Conservation (phyloP, 2,329 filamentous ascomycete species). For the Penicillium sp. region DNA sequence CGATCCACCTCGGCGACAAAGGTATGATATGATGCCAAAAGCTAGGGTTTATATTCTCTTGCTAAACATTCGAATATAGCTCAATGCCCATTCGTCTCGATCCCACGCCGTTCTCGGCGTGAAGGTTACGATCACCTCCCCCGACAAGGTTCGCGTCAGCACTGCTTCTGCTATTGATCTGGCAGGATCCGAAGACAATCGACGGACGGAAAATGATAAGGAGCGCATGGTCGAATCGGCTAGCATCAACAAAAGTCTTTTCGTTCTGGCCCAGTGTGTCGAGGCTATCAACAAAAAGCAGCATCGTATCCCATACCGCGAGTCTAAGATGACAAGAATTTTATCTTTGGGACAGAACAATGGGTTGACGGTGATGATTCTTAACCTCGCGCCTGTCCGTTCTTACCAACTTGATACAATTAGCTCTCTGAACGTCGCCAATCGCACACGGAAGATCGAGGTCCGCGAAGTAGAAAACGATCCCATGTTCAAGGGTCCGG, state of each 20-base stretch:
- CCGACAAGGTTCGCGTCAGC: conserved; percentile 68
- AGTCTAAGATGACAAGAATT: conserved; percentile 97
- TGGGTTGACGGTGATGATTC: conserved; percentile 92
- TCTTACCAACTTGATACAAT: conserved; percentile 93
- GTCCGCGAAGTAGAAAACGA: conserved; percentile 95
- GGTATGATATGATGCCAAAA: conserved; percentile 33
- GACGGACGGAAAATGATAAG: conserved; percentile 88
- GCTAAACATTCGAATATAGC: conserved; percentile 42
- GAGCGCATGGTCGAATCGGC: conserved; percentile 92
- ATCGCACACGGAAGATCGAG: conserved; percentile 93
- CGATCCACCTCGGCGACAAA: conserved; percentile 87
- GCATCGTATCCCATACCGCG: conserved; percentile 80
- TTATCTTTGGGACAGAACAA: conserved; percentile 91
- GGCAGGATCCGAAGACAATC: conserved; percentile 92
- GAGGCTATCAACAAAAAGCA: conserved; percentile 83
- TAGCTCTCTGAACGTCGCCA: conserved; percentile 91
- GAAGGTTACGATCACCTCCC: conserved; percentile 75
- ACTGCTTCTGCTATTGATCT: conserved; percentile 92
- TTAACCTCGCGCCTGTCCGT: conserved; percentile 87
- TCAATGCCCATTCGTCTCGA: conserved; percentile 86
- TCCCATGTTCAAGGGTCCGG: conserved; percentile 76
- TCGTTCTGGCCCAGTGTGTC: conserved; percentile 91
- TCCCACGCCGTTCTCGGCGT: conserved; percentile 90
- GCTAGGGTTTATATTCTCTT: conserved; percentile 11
- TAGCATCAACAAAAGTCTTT: conserved; percentile 95